Evolutionary conservation across 345 rosid species (phyloP), one percentile per base, ranked within the genome.

Genomic region (Salix brachista): DNA sequence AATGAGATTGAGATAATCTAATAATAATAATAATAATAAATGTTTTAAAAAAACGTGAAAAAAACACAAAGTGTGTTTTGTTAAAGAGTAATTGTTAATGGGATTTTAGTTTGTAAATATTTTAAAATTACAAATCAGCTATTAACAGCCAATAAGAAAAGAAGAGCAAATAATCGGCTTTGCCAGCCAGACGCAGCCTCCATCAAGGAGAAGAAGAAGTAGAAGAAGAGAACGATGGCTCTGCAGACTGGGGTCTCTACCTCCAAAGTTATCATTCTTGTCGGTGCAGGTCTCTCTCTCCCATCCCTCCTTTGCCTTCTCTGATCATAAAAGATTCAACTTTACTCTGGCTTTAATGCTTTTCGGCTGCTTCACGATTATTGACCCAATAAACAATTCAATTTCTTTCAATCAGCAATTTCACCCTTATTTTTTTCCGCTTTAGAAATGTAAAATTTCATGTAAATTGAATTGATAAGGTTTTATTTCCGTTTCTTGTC

Each of bases 231-330:
- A 36, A n/a, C 11, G 28, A 91, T 94, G 97, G 98, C 98, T 79
- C 11, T 92, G 87, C 98, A 94, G 87, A 82, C 97, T 14, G 95
- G 92, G 3, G 93, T 90, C 81, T 88, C 88, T 77, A 84, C 92
- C 84, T 89, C 97, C 80, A 91, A 92, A 77, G 97, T 94, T 52
- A 86, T 94, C 65, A 81, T 94, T 75, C 88, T 94, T 61, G 85
- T 91, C 70, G 95, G 98, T 39, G 98, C 97, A 84, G 97, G 98
- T 92, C 56, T 65, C 73, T 70, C 42, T 60, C 71, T 69, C 18
- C 25, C 21, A 6, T 37, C n/a, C 32, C 26, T 12, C 17, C 23
- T 50, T 39, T 48, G 32, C 44, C 18, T 71, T 70, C 26, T 32
- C 21, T 54, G 21, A 37, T 66, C 18, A 30, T 34, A 70, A 9